Conservation (phyloP, 225 moss, liverwort and hornwort genomes). For the Asterella californica region DNA sequence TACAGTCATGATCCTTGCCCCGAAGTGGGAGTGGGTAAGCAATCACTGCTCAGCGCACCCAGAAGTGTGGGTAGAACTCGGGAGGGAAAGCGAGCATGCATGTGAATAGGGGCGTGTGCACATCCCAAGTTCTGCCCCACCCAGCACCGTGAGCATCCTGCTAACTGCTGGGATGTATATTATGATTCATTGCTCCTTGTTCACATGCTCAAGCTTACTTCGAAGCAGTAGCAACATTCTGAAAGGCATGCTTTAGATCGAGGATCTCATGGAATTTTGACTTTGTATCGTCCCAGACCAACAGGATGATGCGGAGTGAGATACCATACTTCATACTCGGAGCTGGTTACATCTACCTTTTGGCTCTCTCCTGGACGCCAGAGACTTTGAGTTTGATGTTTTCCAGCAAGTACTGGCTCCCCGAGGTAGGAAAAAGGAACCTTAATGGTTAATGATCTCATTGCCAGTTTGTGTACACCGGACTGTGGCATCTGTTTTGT, state of each 20-base stretch:
- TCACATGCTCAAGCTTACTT: not conserved
- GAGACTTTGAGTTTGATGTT: constrained; percentile 66
- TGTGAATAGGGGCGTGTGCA: too few relatives aligned
- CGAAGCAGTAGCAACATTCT: not conserved
- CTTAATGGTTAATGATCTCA: not conserved
- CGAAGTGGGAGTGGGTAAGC: constrained; percentile 73
- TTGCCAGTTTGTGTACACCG: not conserved
- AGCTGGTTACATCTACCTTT: constrained; percentile 60
- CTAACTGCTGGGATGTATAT: too few relatives aligned
- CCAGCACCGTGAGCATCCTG: not conserved
- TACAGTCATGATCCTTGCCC: constrained; percentile 79
- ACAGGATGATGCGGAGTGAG: constrained; percentile 68
- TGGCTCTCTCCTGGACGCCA: constrained; percentile 65
- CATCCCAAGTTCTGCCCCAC: too few relatives aligned
- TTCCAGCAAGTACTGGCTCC: constrained; percentile 77
- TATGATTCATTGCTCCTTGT: not conserved
- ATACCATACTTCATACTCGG: constrained; percentile 58
- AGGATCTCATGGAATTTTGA: constrained; percentile 2
- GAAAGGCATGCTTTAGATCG: not conserved
- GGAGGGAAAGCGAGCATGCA: too few relatives aligned
- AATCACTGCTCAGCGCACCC: not conserved
- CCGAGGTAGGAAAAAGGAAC: constrained; percentile 48
- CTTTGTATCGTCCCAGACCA: constrained; percentile 44
- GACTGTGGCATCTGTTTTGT: too few relatives aligned
- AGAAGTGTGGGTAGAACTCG: not conserved